Base-by-base conservation (phyloP, 139 green algal species). In the Chlorella sp. region DNA sequence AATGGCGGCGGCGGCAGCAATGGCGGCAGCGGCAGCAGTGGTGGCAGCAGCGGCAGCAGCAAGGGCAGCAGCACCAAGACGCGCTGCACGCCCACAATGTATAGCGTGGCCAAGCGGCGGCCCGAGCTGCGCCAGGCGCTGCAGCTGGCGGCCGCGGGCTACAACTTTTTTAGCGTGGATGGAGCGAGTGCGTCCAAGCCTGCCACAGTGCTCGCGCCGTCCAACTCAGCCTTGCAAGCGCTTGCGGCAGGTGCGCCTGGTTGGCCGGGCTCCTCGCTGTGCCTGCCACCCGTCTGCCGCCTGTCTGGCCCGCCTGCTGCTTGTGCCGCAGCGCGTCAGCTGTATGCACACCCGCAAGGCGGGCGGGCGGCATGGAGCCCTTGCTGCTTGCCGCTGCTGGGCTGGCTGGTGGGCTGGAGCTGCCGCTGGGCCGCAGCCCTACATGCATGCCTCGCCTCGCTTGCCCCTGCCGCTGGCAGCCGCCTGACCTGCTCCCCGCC, bases 241-340 rank as follows among this genome's bases (percentile, higher is more conserved):
- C 77, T 83, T 14, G 77, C 77, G 19, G 77, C 60, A 83, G 77
- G 77, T 83, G 77, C 32, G 77, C 67, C 32, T 28, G n/a, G n/a
- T n/a, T n/a, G n/a, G n/a, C n/a, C n/a, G n/a, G n/a, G n/a, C n/a
- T n/a, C 24, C 3, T 46, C 2, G 3, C 34, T 26, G 34, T 11
- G 11, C 4, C 22, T 34, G 20, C 9, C 20, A 20, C 34, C 68
- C 16, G 34, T 8, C 28, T 19, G 28, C 6, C 16, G 51, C 2
- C 51, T 20, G 22, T 60, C 11, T 60, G 2, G 16, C 51, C 2
- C 11, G 13, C 4, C 51, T 60, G 51, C 51, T 60, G 51, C 51
- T 60, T 60, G 51, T 11, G 51, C 51, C 51, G 51, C 51, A 60
- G 51, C 51, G 51, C 24, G 51, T 20, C 16, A 24, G n/a, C n/a